Evolutionary conservation across 208 protist genomes (phyloP).

Genomic region (Leishmania tarentolae): DNA sequence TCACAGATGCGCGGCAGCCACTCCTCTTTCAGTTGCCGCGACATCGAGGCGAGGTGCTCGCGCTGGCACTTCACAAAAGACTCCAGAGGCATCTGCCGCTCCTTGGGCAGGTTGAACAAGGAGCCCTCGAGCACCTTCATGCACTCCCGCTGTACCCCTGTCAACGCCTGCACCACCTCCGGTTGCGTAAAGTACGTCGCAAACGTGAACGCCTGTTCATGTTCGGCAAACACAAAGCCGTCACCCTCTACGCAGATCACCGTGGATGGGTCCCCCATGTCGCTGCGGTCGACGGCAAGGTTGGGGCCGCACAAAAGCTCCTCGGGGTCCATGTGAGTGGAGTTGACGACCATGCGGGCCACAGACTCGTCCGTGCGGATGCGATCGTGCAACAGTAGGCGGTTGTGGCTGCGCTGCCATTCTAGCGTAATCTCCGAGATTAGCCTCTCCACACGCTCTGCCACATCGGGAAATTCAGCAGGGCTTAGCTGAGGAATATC

Average conservation of each 20-base stretch:
- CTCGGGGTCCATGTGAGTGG: constrained; percentile 85
- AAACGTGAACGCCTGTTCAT: constrained; percentile 88
- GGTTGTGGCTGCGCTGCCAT: constrained; percentile 92
- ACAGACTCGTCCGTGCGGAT: constrained; percentile 80
- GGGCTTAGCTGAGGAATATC: constrained; percentile 84
- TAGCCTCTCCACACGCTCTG: constrained; percentile 69
- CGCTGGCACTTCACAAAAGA: constrained; percentile 85
- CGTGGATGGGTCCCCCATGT: constrained; percentile 55
- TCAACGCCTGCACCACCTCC: constrained; percentile 91
- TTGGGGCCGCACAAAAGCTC: constrained; percentile 85
- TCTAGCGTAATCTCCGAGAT: constrained; percentile 87
- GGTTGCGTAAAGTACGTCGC: constrained; percentile 94
- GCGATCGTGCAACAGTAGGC: constrained; percentile 87
- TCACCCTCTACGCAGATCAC: constrained; percentile 63
- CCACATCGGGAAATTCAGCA: constrained; percentile 73
- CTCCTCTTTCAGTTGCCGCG: constrained; percentile 86
- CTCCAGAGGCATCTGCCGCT: constrained; percentile 89
- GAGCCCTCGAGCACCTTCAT: constrained; percentile 88
- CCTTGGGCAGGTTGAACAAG: constrained; percentile 90
- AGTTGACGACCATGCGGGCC: constrained; percentile 76
- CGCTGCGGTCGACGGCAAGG: constrained; percentile 67
- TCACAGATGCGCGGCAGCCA: constrained; percentile 93
- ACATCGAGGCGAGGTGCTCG: constrained; percentile 70
- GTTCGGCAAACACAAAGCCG: constrained; percentile 76
- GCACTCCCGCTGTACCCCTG: constrained; percentile 87